Conservation (phyloP, 1,284 basidiomycete species). For the Ganoderma sinense region DNA sequence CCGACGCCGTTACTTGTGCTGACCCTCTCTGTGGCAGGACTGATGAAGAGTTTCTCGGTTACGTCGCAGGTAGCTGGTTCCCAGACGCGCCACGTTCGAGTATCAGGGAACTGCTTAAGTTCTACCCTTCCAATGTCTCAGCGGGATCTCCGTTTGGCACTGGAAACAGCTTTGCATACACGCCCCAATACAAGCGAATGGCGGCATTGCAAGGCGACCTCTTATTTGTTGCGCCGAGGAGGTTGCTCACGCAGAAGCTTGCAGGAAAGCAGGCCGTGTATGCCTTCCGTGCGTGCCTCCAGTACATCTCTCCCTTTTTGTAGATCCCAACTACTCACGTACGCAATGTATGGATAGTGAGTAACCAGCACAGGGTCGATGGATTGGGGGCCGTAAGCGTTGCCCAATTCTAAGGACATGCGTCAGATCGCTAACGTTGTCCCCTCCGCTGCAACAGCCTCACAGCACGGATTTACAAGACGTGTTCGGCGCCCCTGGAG, state of each 20-base stretch:
- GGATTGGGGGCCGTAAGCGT: constrained; percentile 14
- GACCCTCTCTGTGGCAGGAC: constrained; percentile 17
- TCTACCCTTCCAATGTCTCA: constrained; percentile 48
- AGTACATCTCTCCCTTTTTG: background rate
- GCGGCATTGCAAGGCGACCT: constrained; percentile 56
- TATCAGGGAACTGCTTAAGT: constrained; percentile 24
- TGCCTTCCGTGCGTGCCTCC: background rate
- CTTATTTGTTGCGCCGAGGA: constrained; percentile 56
- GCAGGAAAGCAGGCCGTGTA: background rate
- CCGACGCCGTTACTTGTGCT: background rate
- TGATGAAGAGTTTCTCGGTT: constrained; percentile 25
- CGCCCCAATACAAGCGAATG: constrained; percentile 59
- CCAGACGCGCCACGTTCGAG: constrained; percentile 13
- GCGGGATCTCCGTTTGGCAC: constrained; percentile 61
- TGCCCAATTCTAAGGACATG: background rate
- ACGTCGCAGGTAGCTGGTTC: constrained; percentile 15
- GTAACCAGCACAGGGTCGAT: constrained; percentile 50
- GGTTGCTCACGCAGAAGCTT: constrained; percentile 30
- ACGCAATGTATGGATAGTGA: constrained; percentile 40
- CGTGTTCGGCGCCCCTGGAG: constrained; percentile 23
- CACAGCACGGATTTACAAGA: constrained; percentile 23
- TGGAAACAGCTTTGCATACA: constrained; percentile 47
- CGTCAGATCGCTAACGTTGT: background rate
- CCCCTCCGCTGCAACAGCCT: background rate
- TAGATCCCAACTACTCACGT: background rate